Evolutionary conservation across 257 asterid genomes (phyloP).

Genomic region (Capsicum rhomboideum): DNA sequence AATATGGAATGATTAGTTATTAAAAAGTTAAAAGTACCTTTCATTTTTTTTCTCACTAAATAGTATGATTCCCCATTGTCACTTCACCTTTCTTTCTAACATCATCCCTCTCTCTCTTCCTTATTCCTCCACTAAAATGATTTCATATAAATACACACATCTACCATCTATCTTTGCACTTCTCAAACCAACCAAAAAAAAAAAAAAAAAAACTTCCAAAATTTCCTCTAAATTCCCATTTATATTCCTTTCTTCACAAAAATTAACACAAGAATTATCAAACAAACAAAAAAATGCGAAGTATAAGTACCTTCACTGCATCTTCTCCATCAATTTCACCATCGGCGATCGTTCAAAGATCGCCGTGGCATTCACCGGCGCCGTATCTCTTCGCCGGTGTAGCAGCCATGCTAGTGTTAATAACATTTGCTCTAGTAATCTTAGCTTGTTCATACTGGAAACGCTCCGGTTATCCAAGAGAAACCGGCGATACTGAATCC

Average conservation of each 20-base stretch:
- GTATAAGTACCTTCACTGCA: neutral
- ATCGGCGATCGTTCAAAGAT: conserved; percentile 15
- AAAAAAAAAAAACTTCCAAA: neutral
- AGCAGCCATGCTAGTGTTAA: conserved; percentile 82
- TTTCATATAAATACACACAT: neutral
- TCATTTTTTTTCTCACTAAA: neutral
- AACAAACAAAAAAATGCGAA: neutral
- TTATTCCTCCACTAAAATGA: neutral
- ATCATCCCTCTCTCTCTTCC: neutral
- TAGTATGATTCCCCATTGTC: neutral
- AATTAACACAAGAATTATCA: too few relatives aligned
- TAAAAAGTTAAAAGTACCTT: neutral
- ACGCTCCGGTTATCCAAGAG: conserved; percentile 48
- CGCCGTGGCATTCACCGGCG: conserved; percentile 94
- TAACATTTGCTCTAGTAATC: conserved; percentile 73
- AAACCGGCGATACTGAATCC: conserved; percentile 34
- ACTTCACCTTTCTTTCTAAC: neutral
- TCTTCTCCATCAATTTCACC: neutral
- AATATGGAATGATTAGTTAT: neutral
- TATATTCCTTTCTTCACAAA: neutral
- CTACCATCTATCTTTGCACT: neutral
- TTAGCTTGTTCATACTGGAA: conserved; percentile 83
- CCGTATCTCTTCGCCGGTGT: conserved; percentile 86
- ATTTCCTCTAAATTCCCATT: neutral
- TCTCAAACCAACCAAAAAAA: neutral